Percentiles rank a stretch among this genome's conserved stretches.
Conservation (phyloP, 306 rosid species). For the Elaeagnus macrophylla region DNA sequence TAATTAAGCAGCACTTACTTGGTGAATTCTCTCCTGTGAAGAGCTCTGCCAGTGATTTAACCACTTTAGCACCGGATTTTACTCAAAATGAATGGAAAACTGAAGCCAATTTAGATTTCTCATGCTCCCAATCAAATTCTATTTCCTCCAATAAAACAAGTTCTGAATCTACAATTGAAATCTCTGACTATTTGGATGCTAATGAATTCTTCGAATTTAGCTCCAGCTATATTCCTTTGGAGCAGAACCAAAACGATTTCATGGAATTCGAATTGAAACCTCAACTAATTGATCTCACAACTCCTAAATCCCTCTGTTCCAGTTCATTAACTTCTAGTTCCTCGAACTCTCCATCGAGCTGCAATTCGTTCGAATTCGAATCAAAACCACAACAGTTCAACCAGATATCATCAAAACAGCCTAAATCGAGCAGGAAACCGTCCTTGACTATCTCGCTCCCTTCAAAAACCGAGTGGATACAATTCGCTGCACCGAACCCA, state of each 20-base stretch:
- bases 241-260: not conserved
- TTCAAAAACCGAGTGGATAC: constrained; percentile 56
- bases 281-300: constrained; percentile 31
- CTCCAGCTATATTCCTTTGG: constrained; percentile 1
- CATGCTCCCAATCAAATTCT: not conserved
- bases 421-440: constrained; percentile 30
- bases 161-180: constrained; percentile 23
- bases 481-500: constrained; percentile 20
- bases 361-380: constrained; percentile 8
- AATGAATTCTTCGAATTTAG: constrained; percentile 16
- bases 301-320: constrained; percentile 14
- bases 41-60: not conserved
- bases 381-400: constrained; percentile 4
- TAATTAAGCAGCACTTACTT: constrained; percentile 54
- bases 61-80: not conserved
- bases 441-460: constrained; percentile 56
- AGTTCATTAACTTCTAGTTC: constrained; percentile 1
- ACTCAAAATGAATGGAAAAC: constrained; percentile 1
- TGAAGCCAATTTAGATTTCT: not conserved
- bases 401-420: constrained; percentile 4
- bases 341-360: constrained; percentile 1
- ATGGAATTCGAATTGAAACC: constrained; percentile 37
- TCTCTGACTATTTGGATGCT: constrained; percentile 23
- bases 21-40: constrained; percentile 60
- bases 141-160: constrained; percentile 19